Evolutionary conservation across 192 early-diverging fungal species (phyloP).

Genomic region (Linnemannia hyalina): DNA sequence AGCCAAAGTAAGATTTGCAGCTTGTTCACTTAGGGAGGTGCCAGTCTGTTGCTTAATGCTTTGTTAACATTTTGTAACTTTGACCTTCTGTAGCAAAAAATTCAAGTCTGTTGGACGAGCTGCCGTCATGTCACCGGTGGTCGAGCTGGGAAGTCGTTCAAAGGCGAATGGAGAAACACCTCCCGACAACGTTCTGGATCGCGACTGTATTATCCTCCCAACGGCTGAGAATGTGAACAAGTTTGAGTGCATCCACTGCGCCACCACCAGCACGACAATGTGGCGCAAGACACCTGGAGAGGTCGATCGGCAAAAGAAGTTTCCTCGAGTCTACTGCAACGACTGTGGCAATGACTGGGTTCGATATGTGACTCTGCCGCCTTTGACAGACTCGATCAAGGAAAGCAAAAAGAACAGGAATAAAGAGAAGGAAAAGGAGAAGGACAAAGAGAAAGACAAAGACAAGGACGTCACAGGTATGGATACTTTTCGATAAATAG

Average conservation of each 20-base stretch:
- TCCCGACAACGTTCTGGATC: constrained; percentile 20
- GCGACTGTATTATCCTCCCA: constrained; percentile 51
- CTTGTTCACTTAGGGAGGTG: background rate
- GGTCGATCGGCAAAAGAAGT: constrained; percentile 54
- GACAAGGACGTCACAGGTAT: constrained; percentile 11
- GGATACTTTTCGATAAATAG: background rate
- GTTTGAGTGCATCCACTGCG: constrained; percentile 60
- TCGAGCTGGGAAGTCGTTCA: constrained; percentile 26
- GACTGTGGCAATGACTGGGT: constrained; percentile 71
- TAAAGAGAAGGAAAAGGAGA: constrained; percentile 17
- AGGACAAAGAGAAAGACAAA: constrained; percentile 22
- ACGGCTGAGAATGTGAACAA: constrained; percentile 27
- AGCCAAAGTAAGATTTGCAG: constrained; percentile 61
- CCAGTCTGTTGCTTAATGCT: background rate
- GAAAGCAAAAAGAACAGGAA: constrained; percentile 29
- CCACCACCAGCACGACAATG: constrained; percentile 37
- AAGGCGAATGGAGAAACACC: constrained; percentile 53
- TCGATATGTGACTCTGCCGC: constrained; percentile 62
- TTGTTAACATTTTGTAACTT: background rate
- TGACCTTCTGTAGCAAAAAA: constrained; percentile 56
- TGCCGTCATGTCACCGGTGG: constrained; percentile 28
- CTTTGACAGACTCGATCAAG: constrained; percentile 40
- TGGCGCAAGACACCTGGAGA: constrained; percentile 61
- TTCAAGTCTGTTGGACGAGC: constrained; percentile 53
- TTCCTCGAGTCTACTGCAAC: constrained; percentile 60